Evolutionary conservation across 352 stramenopile species (phyloP).

Genomic region (Globisporangium polare): DNA sequence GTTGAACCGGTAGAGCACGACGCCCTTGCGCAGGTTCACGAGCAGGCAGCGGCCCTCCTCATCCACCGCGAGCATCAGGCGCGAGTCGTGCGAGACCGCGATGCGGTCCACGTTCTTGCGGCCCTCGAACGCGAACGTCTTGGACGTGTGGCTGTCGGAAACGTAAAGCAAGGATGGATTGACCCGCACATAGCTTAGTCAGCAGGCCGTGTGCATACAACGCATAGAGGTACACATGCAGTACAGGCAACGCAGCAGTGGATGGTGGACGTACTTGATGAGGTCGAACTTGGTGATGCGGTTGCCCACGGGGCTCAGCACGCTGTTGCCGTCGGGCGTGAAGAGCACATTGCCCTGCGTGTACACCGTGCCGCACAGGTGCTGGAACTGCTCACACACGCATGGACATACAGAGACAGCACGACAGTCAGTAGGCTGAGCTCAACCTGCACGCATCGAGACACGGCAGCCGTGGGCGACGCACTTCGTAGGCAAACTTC

Average conservation of each 20-base stretch:
- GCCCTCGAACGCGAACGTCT: slow-evolving; percentile 90
- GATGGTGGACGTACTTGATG: slow-evolving; percentile 66
- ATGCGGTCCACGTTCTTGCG: slow-evolving; percentile 88
- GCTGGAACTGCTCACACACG: slow-evolving; percentile 76
- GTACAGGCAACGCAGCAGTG: background rate
- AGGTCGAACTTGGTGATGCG: slow-evolving; percentile 94
- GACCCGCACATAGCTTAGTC: no score
- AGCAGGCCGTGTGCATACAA: no score
- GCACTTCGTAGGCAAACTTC: slow-evolving; percentile 88
- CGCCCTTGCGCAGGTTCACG: slow-evolving; percentile 85
- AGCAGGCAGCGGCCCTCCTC: slow-evolving; percentile 89
- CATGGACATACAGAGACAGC: background rate
- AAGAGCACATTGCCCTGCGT: slow-evolving; percentile 93
- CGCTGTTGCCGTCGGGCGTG: slow-evolving; percentile 89
- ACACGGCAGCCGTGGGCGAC: background rate
- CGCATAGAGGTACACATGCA: background rate
- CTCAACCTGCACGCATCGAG: background rate
- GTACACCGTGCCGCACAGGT: slow-evolving; percentile 93
- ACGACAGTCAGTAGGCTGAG: background rate
- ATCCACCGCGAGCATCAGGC: slow-evolving; percentile 87
- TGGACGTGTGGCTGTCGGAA: slow-evolving; percentile 70
- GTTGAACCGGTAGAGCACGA: slow-evolving; percentile 93
- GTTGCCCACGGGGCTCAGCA: slow-evolving; percentile 92
- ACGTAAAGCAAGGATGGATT: slow-evolving; percentile 9
- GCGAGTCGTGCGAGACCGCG: slow-evolving; percentile 86